Conservation (phyloP, 306 rosid species). For the Spatholobus suberectus region DNA sequence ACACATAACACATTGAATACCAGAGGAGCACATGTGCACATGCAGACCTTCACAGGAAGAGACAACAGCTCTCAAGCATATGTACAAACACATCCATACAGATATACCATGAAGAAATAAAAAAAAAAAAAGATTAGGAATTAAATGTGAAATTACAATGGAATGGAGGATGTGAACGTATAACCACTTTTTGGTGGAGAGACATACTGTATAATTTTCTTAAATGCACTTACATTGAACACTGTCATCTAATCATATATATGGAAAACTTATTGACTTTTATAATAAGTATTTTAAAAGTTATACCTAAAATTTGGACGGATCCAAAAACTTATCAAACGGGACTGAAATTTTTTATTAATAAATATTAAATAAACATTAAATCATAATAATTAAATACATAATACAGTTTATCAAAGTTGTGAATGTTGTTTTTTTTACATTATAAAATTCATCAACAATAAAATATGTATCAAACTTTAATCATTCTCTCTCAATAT, state of each 20-base stretch:
- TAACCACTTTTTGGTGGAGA: neutral
- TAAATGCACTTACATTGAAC: neutral
- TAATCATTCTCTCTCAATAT: too few relatives aligned
- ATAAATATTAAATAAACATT: too few relatives aligned
- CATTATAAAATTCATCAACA: too few relatives aligned
- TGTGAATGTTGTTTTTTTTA: too few relatives aligned
- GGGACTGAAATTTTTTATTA: too few relatives aligned
- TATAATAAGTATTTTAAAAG: too few relatives aligned
- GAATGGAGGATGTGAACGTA: constrained; percentile 16
- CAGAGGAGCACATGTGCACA: constrained; percentile 33
- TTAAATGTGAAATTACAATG: neutral
- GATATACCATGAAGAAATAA: neutral
- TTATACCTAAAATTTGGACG: too few relatives aligned
- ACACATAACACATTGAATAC: neutral
- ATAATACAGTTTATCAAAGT: too few relatives aligned
- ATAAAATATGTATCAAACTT: too few relatives aligned
- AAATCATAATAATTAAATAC: too few relatives aligned
- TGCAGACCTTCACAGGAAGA: neutral
- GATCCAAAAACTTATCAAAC: too few relatives aligned
- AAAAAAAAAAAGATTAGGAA: neutral
- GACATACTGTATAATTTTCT: neutral
- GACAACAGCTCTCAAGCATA: neutral
- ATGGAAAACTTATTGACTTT: too few relatives aligned
- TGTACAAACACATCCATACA: constrained; percentile 8
- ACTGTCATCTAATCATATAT: neutral